These are phyloP conservation scores for Apiotrichum siamense DNA, from an alignment of 1,284 basidiomycete species.

Conservation along the genomic window DNA sequence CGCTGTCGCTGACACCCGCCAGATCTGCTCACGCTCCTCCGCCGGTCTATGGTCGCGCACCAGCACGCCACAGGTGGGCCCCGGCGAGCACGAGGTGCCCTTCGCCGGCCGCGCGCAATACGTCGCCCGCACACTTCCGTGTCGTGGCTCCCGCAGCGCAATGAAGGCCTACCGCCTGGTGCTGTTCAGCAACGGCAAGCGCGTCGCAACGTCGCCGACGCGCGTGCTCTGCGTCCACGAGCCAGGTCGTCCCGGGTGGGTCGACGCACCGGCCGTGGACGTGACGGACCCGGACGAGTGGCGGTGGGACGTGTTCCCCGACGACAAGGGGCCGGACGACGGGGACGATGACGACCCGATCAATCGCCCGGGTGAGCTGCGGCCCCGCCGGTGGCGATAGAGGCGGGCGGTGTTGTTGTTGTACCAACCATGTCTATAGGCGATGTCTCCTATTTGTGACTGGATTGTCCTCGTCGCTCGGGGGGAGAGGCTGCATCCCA, in stretches of 20 bases:
- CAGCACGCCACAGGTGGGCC: conserved; percentile 8
- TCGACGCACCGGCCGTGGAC: conserved; percentile 21
- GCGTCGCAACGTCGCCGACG: conserved; percentile 21
- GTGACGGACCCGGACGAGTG: conserved; percentile 40
- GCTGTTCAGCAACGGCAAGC: conserved; percentile 27
- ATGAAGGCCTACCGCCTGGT: conserved; percentile 35
- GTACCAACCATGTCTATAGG: no score
- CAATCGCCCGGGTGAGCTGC: background rate
- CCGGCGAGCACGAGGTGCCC: conserved; percentile 8
- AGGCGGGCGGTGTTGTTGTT: no score
- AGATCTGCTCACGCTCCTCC: background rate
- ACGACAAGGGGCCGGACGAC: background rate
- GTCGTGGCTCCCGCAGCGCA: conserved; percentile 23
- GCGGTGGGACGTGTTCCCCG: conserved; percentile 27
- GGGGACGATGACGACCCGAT: conserved; percentile 3
- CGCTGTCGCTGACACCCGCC: background rate
- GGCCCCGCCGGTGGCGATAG: background rate
- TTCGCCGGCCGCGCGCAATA: conserved; percentile 19
- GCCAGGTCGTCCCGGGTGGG: conserved; percentile 27
- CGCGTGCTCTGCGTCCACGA: conserved; percentile 36
- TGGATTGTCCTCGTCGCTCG: no score
- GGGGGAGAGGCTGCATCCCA: no score
- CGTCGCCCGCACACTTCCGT: conserved; percentile 18
- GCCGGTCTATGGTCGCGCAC: background rate
- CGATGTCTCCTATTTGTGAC: no score